These are phyloP conservation scores for Lathyrus tuberosus DNA, from an alignment of 306 rosid genomes.

Conservation along the genomic window DNA sequence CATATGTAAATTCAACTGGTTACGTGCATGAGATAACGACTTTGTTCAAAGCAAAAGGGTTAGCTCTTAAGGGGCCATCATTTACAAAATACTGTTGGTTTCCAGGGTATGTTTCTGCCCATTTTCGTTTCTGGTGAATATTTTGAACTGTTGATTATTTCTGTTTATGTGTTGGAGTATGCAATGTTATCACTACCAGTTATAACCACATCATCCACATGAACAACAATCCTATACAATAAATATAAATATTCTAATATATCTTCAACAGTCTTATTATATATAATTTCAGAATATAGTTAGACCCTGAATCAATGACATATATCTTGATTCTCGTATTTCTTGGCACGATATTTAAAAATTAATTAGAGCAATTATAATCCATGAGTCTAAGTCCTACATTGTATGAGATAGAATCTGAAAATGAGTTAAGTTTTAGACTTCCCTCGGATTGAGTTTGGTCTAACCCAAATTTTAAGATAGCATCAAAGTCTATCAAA, in stretches of 20 bases:
- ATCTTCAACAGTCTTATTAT: background rate
- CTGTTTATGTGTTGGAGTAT: conserved; percentile 12
- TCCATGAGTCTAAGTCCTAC: background rate
- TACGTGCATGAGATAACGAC: conserved; percentile 86
- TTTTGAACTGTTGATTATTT: conserved; percentile 27
- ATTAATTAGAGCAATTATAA: background rate
- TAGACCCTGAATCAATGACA: background rate
- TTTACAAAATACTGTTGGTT: conserved; percentile 83
- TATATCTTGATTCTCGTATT: background rate
- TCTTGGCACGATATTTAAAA: background rate
- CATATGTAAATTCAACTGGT: conserved; percentile 80
- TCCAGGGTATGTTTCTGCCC: conserved; percentile 78
- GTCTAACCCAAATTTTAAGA: background rate
- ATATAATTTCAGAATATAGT: conserved; percentile 9
- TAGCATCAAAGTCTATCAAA: too few relatives aligned
- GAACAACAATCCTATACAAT: background rate
- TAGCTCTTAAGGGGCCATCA: conserved; percentile 70
- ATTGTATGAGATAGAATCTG: background rate
- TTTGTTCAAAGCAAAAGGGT: conserved; percentile 68
- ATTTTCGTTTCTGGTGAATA: conserved; percentile 36
- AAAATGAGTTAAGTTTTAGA: background rate
- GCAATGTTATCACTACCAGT: background rate
- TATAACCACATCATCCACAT: background rate
- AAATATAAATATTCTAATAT: background rate
- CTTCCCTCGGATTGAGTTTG: background rate